A percentile compares a stretch with the other conserved stretches of the same genome.
Evolutionary conservation across 169 alveolate species (phyloP).

Genomic region (Plasmodium relictum): DNA sequence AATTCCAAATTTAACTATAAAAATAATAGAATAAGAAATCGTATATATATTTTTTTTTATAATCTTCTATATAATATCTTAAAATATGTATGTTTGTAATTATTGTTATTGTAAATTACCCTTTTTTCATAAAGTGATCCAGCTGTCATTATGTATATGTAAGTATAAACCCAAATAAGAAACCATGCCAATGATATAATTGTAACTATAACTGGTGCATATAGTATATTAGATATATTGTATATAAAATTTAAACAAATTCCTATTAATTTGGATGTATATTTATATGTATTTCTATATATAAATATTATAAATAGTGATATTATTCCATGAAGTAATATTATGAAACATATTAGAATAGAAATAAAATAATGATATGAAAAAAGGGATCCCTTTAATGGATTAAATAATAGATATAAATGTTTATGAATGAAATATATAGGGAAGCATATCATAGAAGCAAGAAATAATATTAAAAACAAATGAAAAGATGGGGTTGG

Average conservation of each 20-base stretch:
- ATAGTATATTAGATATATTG: conserved; percentile 24
- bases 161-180: conserved; percentile 16
- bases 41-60: not conserved
- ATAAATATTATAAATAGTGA: conserved; percentile 22
- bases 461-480: conserved; percentile 14
- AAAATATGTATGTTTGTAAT: not conserved
- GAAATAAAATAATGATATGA: conserved; percentile 56
- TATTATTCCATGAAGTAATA: conserved; percentile 35
- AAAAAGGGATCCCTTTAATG: conserved; percentile 62
- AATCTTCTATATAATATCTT: not conserved
- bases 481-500: conserved; percentile 25
- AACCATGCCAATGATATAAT: conserved; percentile 22
- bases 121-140: conserved; percentile 35
- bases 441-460: conserved; percentile 27
- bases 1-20: conserved; percentile 34
- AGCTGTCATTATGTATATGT: conserved; percentile 52
- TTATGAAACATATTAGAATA: conserved; percentile 18
- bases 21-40: not conserved
- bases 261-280: conserved; percentile 31
- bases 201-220: conserved; percentile 33
- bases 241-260: conserved; percentile 32
- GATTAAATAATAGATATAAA: conserved; percentile 55
- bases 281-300: conserved; percentile 59
- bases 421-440: conserved; percentile 62
- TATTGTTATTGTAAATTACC: conserved; percentile 12